Conservation (phyloP, 2,329 filamentous ascomycete species). For the Pezicula radicicola region DNA sequence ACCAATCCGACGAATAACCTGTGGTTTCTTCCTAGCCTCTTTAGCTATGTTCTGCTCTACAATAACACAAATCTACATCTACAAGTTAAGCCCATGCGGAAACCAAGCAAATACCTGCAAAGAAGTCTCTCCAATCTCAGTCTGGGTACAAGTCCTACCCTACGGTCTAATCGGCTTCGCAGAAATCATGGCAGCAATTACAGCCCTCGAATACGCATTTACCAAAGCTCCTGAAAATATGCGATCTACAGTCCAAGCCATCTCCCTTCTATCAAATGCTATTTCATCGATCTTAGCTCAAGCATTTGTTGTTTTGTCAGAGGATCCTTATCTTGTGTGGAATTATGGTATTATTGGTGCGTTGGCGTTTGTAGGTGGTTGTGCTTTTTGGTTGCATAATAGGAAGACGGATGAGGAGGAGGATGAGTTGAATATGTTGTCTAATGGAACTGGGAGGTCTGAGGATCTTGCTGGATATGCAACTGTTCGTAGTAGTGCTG, state of each 20-base stretch:
- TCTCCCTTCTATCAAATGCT: conserved; percentile 56
- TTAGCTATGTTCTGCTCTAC: conserved; percentile 53
- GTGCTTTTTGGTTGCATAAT: conserved; percentile 12
- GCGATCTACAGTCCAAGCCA: conserved; percentile 58
- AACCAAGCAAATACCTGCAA: conserved; percentile 42
- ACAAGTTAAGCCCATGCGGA: conserved; percentile 51
- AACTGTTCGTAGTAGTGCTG: too few relatives aligned
- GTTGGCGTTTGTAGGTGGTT: conserved; percentile 11
- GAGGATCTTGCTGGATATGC: too few relatives aligned
- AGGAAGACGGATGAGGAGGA: conserved; percentile 15
- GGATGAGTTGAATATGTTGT: conserved; percentile 16
- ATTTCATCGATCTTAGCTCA: conserved; percentile 49
- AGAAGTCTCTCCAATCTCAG: conserved; percentile 39
- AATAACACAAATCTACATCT: conserved; percentile 56
- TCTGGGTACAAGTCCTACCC: conserved; percentile 48
- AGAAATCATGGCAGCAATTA: conserved; percentile 65
- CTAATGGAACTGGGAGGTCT: background rate
- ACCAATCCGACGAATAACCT: conserved; percentile 54
- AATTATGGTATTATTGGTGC: conserved; percentile 25
- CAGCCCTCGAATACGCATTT: conserved; percentile 69
- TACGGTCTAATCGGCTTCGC: conserved; percentile 53
- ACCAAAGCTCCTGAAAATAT: conserved; percentile 70
- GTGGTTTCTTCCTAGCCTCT: conserved; percentile 52
- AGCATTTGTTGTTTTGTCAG: conserved; percentile 37
- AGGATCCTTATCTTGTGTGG: conserved; percentile 40